Base-by-base conservation (phyloP, 495 filamentous ascomycete species). In the Staphylotrichum tortipilum region DNA sequence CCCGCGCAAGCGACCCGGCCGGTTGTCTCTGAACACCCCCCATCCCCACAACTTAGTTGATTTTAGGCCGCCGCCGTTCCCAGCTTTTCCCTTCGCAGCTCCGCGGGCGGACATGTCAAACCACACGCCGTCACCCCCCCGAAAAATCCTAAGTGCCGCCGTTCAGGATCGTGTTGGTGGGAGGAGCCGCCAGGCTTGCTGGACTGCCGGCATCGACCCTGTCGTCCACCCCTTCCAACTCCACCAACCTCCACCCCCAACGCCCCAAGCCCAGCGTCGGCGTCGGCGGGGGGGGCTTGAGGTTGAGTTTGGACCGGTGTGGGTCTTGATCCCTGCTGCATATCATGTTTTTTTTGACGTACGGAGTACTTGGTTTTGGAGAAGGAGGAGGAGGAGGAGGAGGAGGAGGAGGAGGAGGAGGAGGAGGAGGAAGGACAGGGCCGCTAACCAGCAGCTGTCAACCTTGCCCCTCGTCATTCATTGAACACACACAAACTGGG, bases 321-420 rank as follows among this genome's bases (percentile, higher is more conserved):
- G 47, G 47, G 36, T 19, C 47, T 55, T 23, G 34, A 60, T 57
- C 59, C 59, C 56, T 62, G 59, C 50, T 49, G 59, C 57, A 54
- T 50, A 62, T 62, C 59, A 56, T 50, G 41, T n/a, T 29, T 45
- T 47, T 42, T 44, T n/a, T n/a, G 21, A 38, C 26, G 3, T 31
- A 28, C 28, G 4, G 3, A n/a, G n/a, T n/a, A n/a, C n/a, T n/a
- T n/a, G n/a, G n/a, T n/a, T n/a, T n/a, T n/a, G n/a, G n/a, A n/a
- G n/a, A n/a, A n/a, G n/a, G n/a, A n/a, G n/a, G n/a, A n/a, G n/a
- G n/a, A n/a, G n/a, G n/a, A n/a, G n/a, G n/a, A n/a, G n/a, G n/a
- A n/a, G n/a, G n/a, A n/a, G n/a, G n/a, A n/a, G n/a, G n/a, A n/a
- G n/a, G n/a, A n/a, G n/a, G n/a, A n/a, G n/a, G n/a, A n/a, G n/a